Evolutionary conservation across 139 green algal genomes (phyloP).

Genomic region (Trebouxia sp.): DNA sequence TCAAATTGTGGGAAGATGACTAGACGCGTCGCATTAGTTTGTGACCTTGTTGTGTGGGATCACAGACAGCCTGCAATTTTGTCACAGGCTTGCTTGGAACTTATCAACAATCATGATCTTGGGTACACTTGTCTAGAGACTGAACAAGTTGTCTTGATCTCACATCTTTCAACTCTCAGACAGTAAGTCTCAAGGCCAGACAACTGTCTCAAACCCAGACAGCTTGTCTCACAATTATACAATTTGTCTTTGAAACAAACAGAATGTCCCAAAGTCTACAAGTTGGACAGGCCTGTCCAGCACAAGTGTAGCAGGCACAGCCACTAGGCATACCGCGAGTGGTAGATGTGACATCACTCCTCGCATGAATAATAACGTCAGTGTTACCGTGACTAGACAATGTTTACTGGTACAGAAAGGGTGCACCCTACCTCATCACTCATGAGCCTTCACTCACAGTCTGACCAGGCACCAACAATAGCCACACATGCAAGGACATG

Average conservation of each 20-base stretch:
- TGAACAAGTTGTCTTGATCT: background rate
- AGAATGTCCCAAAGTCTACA: background rate
- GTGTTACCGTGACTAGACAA: no score
- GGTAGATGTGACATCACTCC: no score
- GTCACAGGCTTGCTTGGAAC: conserved; percentile 3
- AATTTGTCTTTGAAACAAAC: background rate
- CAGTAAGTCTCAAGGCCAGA: background rate
- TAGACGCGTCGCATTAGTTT: background rate
- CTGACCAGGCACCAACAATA: no score
- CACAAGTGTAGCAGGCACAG: background rate
- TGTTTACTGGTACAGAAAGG: no score
- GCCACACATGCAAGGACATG: no score
- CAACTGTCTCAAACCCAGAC: background rate
- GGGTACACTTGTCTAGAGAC: background rate
- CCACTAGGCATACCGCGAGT: no score
- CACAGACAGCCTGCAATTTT: background rate
- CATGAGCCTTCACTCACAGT: no score
- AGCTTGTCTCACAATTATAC: background rate
- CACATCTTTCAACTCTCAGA: background rate
- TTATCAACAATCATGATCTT: background rate
- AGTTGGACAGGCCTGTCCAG: background rate
- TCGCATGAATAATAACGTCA: no score
- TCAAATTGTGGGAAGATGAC: background rate
- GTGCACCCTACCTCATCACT: no score
- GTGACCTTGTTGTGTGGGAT: background rate